Conservation (phyloP, 2,329 filamentous ascomycete species). For the Hymenoscyphus linearis region DNA sequence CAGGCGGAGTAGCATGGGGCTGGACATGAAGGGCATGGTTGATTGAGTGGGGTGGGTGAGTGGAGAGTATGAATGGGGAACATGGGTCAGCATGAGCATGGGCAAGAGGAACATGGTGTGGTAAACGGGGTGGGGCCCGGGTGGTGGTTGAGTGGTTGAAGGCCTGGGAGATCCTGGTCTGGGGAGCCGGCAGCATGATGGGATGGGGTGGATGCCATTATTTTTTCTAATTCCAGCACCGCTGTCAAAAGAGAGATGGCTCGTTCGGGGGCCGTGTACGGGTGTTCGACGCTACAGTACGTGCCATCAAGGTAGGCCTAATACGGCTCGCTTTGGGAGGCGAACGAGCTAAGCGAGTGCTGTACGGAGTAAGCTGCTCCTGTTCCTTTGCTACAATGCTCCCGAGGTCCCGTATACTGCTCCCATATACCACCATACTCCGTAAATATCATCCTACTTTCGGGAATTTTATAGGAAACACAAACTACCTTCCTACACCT, state of each 20-base stretch:
- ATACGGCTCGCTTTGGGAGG: neutral
- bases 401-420: no score
- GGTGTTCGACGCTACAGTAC: constrained; percentile 24
- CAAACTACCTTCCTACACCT: neutral
- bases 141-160: neutral
- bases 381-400: no score
- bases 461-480: neutral
- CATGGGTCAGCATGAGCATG: constrained; percentile 1
- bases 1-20: constrained; percentile 6
- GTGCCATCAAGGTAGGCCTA: neutral
- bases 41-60: constrained; percentile 13
- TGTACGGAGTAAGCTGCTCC: neutral
- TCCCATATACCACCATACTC: no score
- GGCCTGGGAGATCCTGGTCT: constrained; percentile 1
- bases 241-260: neutral
- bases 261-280: neutral
- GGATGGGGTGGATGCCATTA: neutral
- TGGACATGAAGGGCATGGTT: constrained; percentile 15
- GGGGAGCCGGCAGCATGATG: constrained; percentile 5
- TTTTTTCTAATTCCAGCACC: constrained; percentile 5
- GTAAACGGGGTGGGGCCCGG: neutral
- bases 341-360: neutral
- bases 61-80: neutral
- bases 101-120: neutral
- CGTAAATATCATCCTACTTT: no score